Conservation (phyloP, 2,329 filamentous ascomycete genomes). For the Fusarium sp. region DNA sequence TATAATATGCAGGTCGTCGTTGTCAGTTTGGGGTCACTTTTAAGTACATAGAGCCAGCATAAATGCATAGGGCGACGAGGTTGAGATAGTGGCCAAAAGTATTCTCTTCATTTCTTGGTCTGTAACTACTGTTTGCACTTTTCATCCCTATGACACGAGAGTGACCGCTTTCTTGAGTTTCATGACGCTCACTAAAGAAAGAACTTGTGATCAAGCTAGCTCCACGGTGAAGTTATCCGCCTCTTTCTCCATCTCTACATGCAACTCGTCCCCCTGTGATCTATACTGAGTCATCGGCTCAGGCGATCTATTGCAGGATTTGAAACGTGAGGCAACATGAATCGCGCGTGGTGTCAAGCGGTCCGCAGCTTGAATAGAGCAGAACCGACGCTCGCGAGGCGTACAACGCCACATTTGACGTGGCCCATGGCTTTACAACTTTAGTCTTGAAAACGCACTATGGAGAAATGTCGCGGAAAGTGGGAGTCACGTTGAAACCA, state of each 20-base stretch:
- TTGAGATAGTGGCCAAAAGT: slow-evolving; percentile 28
- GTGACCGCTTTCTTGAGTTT: not conserved
- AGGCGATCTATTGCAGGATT: not conserved
- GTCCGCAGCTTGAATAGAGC: not conserved
- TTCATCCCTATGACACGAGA: slow-evolving; percentile 9
- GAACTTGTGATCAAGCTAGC: not conserved
- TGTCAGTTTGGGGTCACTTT: slow-evolving; percentile 29
- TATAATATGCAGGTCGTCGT: slow-evolving; percentile 38
- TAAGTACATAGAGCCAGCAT: slow-evolving; percentile 41
- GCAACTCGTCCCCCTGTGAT: not conserved
- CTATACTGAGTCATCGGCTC: not conserved
- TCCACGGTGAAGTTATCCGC: not conserved
- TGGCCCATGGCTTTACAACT: not conserved
- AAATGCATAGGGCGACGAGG: slow-evolving; percentile 6
- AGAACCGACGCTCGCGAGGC: not conserved
- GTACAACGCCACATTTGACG: not conserved
- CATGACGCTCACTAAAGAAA: not conserved
- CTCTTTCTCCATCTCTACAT: not conserved
- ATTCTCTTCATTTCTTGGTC: slow-evolving; percentile 29
- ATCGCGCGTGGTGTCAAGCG: not conserved
- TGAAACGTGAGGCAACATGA: not conserved
- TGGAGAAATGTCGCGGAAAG: not conserved
- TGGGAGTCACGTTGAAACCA: not conserved
- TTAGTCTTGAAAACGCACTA: not conserved
- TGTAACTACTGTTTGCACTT: slow-evolving; percentile 19